Evolutionary conservation across 2,329 filamentous ascomycete genomes (phyloP), one percentile per base, ranked within the genome.

Genomic region (Trichoderma sp.): DNA sequence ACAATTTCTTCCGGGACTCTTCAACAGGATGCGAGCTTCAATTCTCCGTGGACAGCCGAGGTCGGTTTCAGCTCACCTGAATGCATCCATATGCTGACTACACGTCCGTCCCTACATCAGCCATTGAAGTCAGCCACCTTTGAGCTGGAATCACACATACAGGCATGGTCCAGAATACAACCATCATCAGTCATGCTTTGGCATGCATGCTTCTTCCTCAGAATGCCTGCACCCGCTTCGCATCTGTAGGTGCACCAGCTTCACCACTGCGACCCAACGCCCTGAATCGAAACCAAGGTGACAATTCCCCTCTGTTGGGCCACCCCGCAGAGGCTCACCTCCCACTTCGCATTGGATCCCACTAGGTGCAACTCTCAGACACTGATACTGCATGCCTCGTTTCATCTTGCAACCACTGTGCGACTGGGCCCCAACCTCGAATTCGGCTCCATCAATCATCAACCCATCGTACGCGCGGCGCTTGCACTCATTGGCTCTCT

Each of bases 321-420:
- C 21, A 3, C 58, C 58, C 47, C 58, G 47, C 34, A 51, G 28
- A 50, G 34, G 19, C 48, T 39, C 56, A 5, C 12, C 44, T 26
- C 34, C 34, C 34, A 39, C 34, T 39, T 39, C 10, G 57, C 45
- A 34, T 24, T 24, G 21, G 21, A 24, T 24, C 21, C 21, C 21
- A 48, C n/a, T 28, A 39, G 34, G 34, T 3, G 10, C 58, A 51
- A 30, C 34, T 61, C 58, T 61, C 21, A 5, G 47, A 61, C 58
- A 26, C 47, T 43, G 24, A 61, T 61, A 51, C 45, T 51, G 47
- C 58, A 34, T 43, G 21, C 24, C 45, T 21, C 21, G 58, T 61
- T 61, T 61, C 58, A 61, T 41, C 24, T 51, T 50, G 39, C 58
- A 41, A n/a, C 34, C 34, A 15, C 58, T n/a, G 56, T 39, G 44